phyloP scores from a whole-genome alignment of 306 rosid genomes.

The Sindora glabra region DNA sequence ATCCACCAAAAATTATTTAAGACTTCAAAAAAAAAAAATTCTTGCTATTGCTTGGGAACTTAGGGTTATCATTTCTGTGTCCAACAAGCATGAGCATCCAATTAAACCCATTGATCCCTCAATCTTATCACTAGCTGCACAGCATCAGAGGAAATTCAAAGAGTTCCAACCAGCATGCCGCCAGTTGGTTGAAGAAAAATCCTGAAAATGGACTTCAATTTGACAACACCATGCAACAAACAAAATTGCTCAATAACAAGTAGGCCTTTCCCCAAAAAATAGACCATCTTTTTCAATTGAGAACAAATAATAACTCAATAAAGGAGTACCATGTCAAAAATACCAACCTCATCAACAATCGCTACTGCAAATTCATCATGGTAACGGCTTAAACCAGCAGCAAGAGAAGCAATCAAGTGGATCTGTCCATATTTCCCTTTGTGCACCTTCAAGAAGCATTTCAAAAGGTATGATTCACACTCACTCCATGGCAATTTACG shows the following conservation, averaged over 20 bases:
- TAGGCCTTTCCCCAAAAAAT: slow-evolving; percentile 10
- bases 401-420: slow-evolving; percentile 91
- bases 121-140: background rate
- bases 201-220: background rate
- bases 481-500: slow-evolving; percentile 97
- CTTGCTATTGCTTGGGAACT: no score
- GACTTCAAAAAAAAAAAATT: no score
- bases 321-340: slow-evolving; percentile 4
- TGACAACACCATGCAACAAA: background rate
- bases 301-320: slow-evolving; percentile 7
- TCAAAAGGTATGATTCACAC: slow-evolving; percentile 81
- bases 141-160: background rate
- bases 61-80: no score
- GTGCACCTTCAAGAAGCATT: slow-evolving; percentile 96
- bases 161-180: background rate
- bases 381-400: slow-evolving; percentile 95
- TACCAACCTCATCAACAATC: slow-evolving; percentile 87
- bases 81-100: no score
- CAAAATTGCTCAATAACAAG: background rate
- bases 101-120: background rate
- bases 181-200: background rate
- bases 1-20: no score
- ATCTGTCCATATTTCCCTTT: slow-evolving; percentile 98
- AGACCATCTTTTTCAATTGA: slow-evolving; percentile 1
- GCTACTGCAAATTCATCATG: slow-evolving; percentile 96